These are phyloP conservation scores for Yarrowia porcina DNA, from an alignment of 805 yeast species.

Conservation along the genomic window DNA sequence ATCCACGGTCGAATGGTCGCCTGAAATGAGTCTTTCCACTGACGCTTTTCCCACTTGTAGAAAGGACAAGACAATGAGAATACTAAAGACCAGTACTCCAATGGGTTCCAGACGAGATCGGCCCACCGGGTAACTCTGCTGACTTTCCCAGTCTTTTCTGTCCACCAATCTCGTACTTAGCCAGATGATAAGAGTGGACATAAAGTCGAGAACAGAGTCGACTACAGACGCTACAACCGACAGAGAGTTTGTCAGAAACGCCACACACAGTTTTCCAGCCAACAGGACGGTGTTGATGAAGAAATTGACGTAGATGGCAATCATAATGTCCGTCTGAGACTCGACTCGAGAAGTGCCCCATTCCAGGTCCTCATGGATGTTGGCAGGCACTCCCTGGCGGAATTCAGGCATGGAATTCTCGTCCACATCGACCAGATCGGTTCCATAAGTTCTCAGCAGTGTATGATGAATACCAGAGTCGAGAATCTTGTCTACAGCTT, in stretches of 20 bases:
- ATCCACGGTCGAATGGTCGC: slow-evolving; percentile 41
- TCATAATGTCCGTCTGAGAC: slow-evolving; percentile 46
- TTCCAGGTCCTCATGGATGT: slow-evolving; percentile 55
- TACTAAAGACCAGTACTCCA: slow-evolving; percentile 70
- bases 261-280: slow-evolving; percentile 58
- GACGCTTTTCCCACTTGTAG: slow-evolving; percentile 70
- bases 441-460: slow-evolving; percentile 61
- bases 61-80: slow-evolving; percentile 67
- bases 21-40: slow-evolving; percentile 46
- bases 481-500: slow-evolving; percentile 59
- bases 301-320: slow-evolving; percentile 65
- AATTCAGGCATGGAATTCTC: slow-evolving; percentile 34
- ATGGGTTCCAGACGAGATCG: slow-evolving; percentile 70
- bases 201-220: slow-evolving; percentile 69
- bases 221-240: slow-evolving; percentile 76
- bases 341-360: slow-evolving; percentile 46
- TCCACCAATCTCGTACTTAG: slow-evolving; percentile 48
- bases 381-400: slow-evolving; percentile 51
- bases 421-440: slow-evolving; percentile 33
- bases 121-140: slow-evolving; percentile 58
- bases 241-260: slow-evolving; percentile 63
- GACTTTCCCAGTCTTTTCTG: slow-evolving; percentile 46
- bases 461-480: slow-evolving; percentile 68
- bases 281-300: slow-evolving; percentile 53
- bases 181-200: slow-evolving; percentile 71